Evolutionary conservation across 495 filamentous ascomycete genomes (phyloP).

Genomic region (Daldinia decipiens): DNA sequence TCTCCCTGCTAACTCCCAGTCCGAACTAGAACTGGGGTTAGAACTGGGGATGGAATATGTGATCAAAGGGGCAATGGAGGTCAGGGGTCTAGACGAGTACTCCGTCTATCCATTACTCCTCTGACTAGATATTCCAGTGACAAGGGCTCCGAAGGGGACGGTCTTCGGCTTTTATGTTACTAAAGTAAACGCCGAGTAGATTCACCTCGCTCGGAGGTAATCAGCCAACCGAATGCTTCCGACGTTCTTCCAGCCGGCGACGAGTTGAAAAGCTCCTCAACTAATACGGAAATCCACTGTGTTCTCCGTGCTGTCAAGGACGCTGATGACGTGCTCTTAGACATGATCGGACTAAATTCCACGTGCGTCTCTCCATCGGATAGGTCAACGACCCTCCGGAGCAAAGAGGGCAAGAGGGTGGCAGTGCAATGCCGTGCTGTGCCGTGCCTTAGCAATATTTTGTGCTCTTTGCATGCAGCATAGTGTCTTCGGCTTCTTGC

Average conservation of each 20-base stretch:
- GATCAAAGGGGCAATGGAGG: slow-evolving; percentile 15
- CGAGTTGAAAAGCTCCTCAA: neutral
- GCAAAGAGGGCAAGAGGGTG: neutral
- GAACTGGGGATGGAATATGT: slow-evolving; percentile 10
- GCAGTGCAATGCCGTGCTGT: neutral
- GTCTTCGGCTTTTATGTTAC: neutral
- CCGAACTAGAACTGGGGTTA: slow-evolving; percentile 8
- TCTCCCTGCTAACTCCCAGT: neutral
- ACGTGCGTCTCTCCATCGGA: slow-evolving; percentile 29
- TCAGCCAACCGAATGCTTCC: neutral
- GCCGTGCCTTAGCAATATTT: slow-evolving; percentile 19
- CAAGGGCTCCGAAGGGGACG: neutral
- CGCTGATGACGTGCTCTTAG: slow-evolving; percentile 29
- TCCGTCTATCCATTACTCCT: slow-evolving; percentile 6
- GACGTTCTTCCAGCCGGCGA: neutral
- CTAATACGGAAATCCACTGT: slow-evolving; percentile 1
- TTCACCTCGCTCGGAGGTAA: neutral
- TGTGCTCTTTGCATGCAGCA: slow-evolving; percentile 23
- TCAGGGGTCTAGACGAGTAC: slow-evolving; percentile 1
- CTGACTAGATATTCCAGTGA: neutral
- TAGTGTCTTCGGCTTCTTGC: slow-evolving; percentile 19
- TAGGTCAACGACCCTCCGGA: slow-evolving; percentile 18
- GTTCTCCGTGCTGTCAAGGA: slow-evolving; percentile 10
- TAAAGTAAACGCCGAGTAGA: neutral
- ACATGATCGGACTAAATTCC: slow-evolving; percentile 17